Base-by-base conservation (phyloP, 768 basidiomycete species). In the Kockovaella imperatae region DNA sequence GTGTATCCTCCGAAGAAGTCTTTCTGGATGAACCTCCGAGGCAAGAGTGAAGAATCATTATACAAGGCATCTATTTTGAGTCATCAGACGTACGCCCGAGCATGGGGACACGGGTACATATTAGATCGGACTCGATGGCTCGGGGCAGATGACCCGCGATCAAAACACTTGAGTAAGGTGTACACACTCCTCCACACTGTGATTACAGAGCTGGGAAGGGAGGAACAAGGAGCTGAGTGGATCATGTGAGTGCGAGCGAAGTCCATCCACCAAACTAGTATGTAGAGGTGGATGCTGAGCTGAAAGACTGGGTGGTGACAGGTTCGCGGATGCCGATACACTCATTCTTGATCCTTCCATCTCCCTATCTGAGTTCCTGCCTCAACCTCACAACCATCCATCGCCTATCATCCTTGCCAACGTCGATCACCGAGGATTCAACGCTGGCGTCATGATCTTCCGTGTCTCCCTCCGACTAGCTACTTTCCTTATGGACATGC, bases 361-460 rank as follows among this genome's bases (percentile, higher is more conserved):
- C 18, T 50, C 56, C 3, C 21, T 58, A 2, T 45, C 46, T 32
- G 14, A 30, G 40, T 38, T 54, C n/a, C 52, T 57, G 5, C 48
- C 56, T 2, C 35, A 31, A 2, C 11, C 50, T 3, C 4, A 35
- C 18, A 4, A 29, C 4, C 6, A 14, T 2, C 54, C 50, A 15
- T 8, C 45, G 25, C 53, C 56, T 8, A 18, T 58, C 23, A 51
- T 58, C 20, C 44, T 54, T 8, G 53, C 32, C 10, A 48, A 45
- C 5, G 49, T 50, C 47, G 49, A 58, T 34, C 42, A 50, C 34
- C 54, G 49, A 18, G 56, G 56, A 4, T 51, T 58, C 44, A 58
- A 54, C 31, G 24, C 44, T 26, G 56, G 56, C 3, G 49, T 44
- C 13, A 35, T 54, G 28, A 13, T 54, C 5, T 43, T 43, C 36